A percentile compares a stretch with the other conserved stretches of the same genome.
Evolutionary conservation across 345 rosid species (phyloP).

Genomic region (Theobroma cacao): DNA sequence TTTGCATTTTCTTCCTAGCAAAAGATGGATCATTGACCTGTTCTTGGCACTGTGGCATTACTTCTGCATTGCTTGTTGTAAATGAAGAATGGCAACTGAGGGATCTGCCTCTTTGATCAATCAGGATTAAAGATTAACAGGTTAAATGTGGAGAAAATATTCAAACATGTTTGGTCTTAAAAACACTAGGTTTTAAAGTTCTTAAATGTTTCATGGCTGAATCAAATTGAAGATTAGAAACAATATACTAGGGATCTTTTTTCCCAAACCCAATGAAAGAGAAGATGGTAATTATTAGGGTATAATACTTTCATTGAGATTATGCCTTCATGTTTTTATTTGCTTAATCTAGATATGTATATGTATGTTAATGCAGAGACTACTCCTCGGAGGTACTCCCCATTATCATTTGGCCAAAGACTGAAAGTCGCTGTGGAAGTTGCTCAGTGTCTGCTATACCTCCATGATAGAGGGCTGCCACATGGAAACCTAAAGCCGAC

Average conservation of each 20-base stretch:
- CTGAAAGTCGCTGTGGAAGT: slow-evolving; percentile 78
- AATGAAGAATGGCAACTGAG: neutral
- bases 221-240: neutral
- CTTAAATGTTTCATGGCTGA: neutral
- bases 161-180: neutral
- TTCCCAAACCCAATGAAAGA: neutral
- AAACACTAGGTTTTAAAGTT: neutral
- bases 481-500: slow-evolving; percentile 92
- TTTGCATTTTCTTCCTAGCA: neutral
- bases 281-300: too few species aligned
- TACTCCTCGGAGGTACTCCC: slow-evolving; percentile 86
- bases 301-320: neutral
- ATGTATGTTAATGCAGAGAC: slow-evolving; percentile 54
- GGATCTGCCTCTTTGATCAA: neutral
- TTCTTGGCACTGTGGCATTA: neutral
- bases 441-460: slow-evolving; percentile 65
- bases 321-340: neutral
- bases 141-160: neutral
- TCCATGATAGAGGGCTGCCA: slow-evolving; percentile 76
- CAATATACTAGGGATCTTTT: neutral
- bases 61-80: neutral
- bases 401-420: slow-evolving; percentile 71
- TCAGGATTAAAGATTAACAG: neutral
- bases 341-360: neutral
- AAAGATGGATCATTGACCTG: neutral